These are phyloP conservation scores for Aechmea fasciata DNA, from an alignment of 176 grass and related monocot genomes.

Conservation along the genomic window DNA sequence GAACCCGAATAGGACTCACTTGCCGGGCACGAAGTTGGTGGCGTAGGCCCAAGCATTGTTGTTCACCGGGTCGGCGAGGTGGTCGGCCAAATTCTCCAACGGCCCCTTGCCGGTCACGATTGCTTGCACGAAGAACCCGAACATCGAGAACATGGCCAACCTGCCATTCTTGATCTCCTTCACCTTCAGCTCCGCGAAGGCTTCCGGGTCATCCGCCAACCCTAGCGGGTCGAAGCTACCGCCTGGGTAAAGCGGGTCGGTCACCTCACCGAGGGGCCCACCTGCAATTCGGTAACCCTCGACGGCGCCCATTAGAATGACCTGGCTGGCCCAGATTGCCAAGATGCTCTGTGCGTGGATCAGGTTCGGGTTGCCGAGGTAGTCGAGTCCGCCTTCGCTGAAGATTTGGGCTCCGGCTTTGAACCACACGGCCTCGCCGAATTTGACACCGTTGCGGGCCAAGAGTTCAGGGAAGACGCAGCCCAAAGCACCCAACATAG, in stretches of 20 bases:
- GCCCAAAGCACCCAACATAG: slow-evolving; percentile 83
- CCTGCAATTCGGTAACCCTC: slow-evolving; percentile 84
- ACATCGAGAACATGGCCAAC: slow-evolving; percentile 97
- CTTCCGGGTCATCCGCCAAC: slow-evolving; percentile 75
- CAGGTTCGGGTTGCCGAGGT: slow-evolving; percentile 82
- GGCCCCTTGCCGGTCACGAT: slow-evolving; percentile 92
- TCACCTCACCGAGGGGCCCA: slow-evolving; percentile 72
- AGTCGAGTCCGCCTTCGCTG: slow-evolving; percentile 79
- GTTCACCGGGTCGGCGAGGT: slow-evolving; percentile 86
- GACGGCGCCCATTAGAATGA: slow-evolving; percentile 80
- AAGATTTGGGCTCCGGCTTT: slow-evolving; percentile 85
- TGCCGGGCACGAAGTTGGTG: slow-evolving; percentile 95
- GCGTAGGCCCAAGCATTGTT: slow-evolving; percentile 94
- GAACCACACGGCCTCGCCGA: slow-evolving; percentile 94
- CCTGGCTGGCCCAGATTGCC: slow-evolving; percentile 76
- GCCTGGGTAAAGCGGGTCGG: slow-evolving; percentile 74
- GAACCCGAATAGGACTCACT: slow-evolving; percentile 16
- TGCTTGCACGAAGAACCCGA: slow-evolving; percentile 85
- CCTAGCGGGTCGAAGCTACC: slow-evolving; percentile 85
- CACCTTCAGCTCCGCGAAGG: slow-evolving; percentile 78
- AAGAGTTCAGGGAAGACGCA: slow-evolving; percentile 92
- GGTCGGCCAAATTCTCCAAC: slow-evolving; percentile 85
- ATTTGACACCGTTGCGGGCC: slow-evolving; percentile 69
- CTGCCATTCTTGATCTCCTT: slow-evolving; percentile 94
- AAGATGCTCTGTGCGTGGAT: slow-evolving; percentile 91